Base-by-base conservation (phyloP, 139 green algal species). In the Chlamydomonas sphaeroides region DNA sequence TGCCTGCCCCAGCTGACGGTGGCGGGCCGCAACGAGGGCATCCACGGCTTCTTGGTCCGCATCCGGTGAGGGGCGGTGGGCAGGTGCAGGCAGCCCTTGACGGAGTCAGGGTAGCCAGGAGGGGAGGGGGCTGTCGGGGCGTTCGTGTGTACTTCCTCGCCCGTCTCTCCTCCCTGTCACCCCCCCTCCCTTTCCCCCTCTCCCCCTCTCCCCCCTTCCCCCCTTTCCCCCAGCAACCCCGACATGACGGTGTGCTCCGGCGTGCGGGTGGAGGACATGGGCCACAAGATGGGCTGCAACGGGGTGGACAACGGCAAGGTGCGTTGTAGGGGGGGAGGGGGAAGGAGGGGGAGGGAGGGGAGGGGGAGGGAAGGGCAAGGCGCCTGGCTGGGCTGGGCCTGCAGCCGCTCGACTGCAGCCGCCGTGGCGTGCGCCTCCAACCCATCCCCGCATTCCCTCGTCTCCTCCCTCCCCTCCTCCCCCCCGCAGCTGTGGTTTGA, bases 261-360 rank as follows among this genome's bases (percentile, higher is more conserved):
- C 20, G 89, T 93, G 68, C 65, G 76, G 0, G 86, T 94, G 14
- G 87, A 94, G 79, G 94, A 96, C 85, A 96, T 96, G 91, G 95
- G 95, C 4, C 95, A 97, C 88, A 98, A 98, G 89, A 96, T 97
- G 92, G 94, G 94, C 45, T 84, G 90, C 91, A 98, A 97, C 65
- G 94, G 94, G 6, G 94, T 98, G 39, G 95, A 98, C 90, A 98
- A 98, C 66, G 96, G 90, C 67, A 96, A 97, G 90, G 90, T 98
- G n/a, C 92, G 87, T 67, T 81, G 84, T n/a, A 95, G 70, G 59
- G 1, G 30, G 59, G 20, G n/a, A 21, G 21, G 35, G 28, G 42
- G 39, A 33, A 36, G 30, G 26, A 30, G 68, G 7, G 4, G 41
- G 42, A 21, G 41, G 42, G 30, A 5, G 68, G 30, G 42, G 10